Evolutionary conservation across 208 protist species (phyloP).

Genomic region (Crithidia expoeki): DNA sequence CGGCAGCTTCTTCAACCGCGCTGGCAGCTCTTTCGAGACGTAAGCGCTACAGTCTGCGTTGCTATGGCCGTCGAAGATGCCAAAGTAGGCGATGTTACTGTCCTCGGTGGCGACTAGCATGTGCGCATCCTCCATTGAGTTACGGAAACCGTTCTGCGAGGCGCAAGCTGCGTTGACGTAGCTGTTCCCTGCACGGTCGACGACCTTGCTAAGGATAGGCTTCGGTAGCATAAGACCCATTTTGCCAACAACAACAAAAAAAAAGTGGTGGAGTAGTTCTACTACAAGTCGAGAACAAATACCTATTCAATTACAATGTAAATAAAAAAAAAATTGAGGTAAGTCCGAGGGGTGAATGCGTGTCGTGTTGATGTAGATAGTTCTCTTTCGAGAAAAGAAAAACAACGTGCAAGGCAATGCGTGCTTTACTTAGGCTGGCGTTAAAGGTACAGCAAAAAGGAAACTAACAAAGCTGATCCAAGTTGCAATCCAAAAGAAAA

Average conservation of each 20-base stretch:
- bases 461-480: too few relatives aligned
- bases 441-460: too few relatives aligned
- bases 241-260: slow-evolving; percentile 8
- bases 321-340: slow-evolving; percentile 1
- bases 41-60: slow-evolving; percentile 80
- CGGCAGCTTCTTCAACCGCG: slow-evolving; percentile 51
- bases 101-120: slow-evolving; percentile 53
- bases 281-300: background rate
- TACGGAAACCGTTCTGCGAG: slow-evolving; percentile 84
- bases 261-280: background rate
- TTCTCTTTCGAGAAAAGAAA: too few relatives aligned
- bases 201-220: slow-evolving; percentile 85
- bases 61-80: slow-evolving; percentile 92
- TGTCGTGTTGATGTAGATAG: too few relatives aligned
- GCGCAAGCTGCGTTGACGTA: slow-evolving; percentile 54
- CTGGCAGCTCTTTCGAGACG: slow-evolving; percentile 66
- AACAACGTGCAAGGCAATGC: background rate
- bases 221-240: slow-evolving; percentile 88
- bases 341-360: too few relatives aligned
- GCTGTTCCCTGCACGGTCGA: slow-evolving; percentile 75
- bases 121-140: slow-evolving; percentile 91
- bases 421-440: too few relatives aligned
- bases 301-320: background rate
- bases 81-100: slow-evolving; percentile 58
- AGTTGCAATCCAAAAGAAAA: background rate